Evolutionary conservation across 345 rosid genomes (phyloP).

Genomic region (Excoecaria agallocha): DNA sequence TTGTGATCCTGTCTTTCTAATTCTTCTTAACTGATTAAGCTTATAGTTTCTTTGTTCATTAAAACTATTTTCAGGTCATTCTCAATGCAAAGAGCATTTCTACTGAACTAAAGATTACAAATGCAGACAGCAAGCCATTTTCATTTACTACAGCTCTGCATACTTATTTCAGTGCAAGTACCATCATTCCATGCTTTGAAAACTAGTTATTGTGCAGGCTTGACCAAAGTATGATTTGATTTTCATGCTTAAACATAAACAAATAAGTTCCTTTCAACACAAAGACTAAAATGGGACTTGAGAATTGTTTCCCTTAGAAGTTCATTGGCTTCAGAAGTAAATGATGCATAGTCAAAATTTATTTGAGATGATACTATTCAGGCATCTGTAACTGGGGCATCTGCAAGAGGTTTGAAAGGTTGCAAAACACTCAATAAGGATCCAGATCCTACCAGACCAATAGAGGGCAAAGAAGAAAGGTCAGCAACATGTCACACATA

Average conservation of each 20-base stretch:
- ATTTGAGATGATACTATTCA: slow-evolving; percentile 30
- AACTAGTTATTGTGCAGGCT: neutral
- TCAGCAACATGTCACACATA: slow-evolving; percentile 23
- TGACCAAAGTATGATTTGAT: slow-evolving; percentile 3
- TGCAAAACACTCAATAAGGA: slow-evolving; percentile 86
- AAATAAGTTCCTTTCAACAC: neutral
- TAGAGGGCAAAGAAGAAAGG: slow-evolving; percentile 86
- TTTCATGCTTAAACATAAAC: neutral
- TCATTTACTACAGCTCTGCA: slow-evolving; percentile 80
- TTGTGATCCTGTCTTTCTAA: neutral
- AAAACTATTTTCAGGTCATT: slow-evolving; percentile 47
- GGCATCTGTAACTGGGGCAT: slow-evolving; percentile 78
- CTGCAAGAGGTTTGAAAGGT: slow-evolving; percentile 79
- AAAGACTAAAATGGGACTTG: neutral
- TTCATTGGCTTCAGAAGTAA: slow-evolving; percentile 13
- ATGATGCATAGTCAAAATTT: neutral
- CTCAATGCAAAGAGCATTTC: slow-evolving; percentile 64
- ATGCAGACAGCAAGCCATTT: slow-evolving; percentile 77
- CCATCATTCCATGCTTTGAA: slow-evolving; percentile 4
- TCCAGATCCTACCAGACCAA: slow-evolving; percentile 83
- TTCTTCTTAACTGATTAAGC: slow-evolving; percentile 1
- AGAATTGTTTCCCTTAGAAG: slow-evolving; percentile 1
- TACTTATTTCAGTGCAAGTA: slow-evolving; percentile 77
- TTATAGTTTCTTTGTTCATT: slow-evolving; percentile 9
- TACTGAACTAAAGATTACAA: slow-evolving; percentile 66